Base-by-base conservation (phyloP, 108 stramenopile genomes). In the Asterionellopsis glacialis region DNA sequence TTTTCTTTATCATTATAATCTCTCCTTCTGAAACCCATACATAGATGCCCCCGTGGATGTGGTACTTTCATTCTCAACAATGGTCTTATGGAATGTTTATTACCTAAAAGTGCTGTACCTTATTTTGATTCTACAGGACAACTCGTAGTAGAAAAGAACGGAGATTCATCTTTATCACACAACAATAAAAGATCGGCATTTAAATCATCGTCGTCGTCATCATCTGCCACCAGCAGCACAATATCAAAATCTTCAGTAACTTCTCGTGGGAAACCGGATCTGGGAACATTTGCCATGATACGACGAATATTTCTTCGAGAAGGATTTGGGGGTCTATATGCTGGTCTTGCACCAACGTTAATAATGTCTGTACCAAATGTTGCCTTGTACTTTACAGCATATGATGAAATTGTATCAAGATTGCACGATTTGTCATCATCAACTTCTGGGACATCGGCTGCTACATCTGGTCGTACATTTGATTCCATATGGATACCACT, bases 311-410 rank as follows among this genome's bases (percentile, higher is more conserved):
- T 72, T 28, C 41, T 25, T 6, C 75, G 56, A 16, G 88, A 97
- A 65, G 95, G 95, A 23, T 45, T 68, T 12, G 16, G 47, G 16
- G 93, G 95, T 10, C 57, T 96, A n/a, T 96, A 96, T 53, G 77
- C 84, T 10, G 95, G 95, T 16, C 70, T 96, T 11, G 72, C 65
- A 11, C 86, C 93, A 11, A 88, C 91, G 44, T 68, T 96, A 33
- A 73, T 75, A 59, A 93, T 96, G 65, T 87, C 84, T 19, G 84
- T 94, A 9, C 95, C 95, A 0, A 89, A 87, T 66, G 96, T 96
- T 2, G 89, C 91, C 13, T 53, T 97, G 14, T 96, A 97, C 61
- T 96, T 94, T 63, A 69, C 90, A 4, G 63, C 79, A 1, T 98
- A 98, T 64, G 98, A 97, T 45, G 83, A 86, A 53, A 63, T 90